Conservation (phyloP, 352 stramenopile genomes). For the Globisporangium viniferum region DNA sequence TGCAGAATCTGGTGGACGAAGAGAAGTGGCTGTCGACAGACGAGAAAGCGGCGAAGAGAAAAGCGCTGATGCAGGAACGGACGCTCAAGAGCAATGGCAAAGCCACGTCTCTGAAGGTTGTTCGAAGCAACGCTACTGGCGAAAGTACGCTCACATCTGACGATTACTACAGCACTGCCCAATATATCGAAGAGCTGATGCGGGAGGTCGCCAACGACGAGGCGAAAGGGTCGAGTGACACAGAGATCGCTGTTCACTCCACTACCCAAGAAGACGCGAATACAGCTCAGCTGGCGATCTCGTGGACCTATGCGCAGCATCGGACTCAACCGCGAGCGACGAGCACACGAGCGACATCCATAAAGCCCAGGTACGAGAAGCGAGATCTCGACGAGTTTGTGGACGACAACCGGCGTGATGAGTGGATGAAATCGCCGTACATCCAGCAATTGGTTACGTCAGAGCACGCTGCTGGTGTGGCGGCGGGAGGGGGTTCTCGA, state of each 20-base stretch:
- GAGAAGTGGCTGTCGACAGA: constrained; percentile 43
- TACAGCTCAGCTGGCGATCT: constrained; percentile 23
- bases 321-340: constrained; percentile 1
- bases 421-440: constrained; percentile 45
- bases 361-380: neutral
- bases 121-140: neutral
- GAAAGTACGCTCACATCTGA: constrained; percentile 25
- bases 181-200: constrained; percentile 51
- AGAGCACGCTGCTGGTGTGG: neutral
- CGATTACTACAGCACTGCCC: constrained; percentile 48
- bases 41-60: constrained; percentile 20
- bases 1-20: constrained; percentile 48
- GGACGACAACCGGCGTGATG: constrained; percentile 18
- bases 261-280: constrained; percentile 11
- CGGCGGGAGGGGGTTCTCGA: neutral
- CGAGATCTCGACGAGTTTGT: constrained; percentile 14
- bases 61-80: constrained; percentile 21
- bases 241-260: neutral
- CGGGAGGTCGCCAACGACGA: constrained; percentile 23
- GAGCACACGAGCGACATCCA: constrained; percentile 16
- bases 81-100: neutral
- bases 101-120: neutral
- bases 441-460: constrained; percentile 18
- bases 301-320: constrained; percentile 23
- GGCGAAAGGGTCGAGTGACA: constrained; percentile 1